Conservation (phyloP, 306 rosid genomes). For the Luffa acutangula region DNA sequence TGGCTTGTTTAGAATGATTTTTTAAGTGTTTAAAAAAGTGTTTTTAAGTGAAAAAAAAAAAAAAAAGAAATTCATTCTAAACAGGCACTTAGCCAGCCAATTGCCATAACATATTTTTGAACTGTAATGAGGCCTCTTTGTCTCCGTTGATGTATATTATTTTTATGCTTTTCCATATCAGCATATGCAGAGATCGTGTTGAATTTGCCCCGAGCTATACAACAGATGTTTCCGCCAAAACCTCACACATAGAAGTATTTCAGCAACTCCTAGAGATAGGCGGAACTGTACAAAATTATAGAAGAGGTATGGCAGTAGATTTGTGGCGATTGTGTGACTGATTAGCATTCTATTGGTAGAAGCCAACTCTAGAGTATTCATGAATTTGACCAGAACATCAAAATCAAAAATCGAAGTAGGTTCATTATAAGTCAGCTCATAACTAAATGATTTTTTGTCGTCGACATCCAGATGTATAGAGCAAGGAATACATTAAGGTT, state of each 20-base stretch:
- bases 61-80: too few relatives aligned
- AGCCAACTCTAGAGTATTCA: background rate
- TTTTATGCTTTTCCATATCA: conserved; percentile 25
- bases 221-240: conserved; percentile 37
- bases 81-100: background rate
- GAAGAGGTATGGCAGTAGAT: background rate
- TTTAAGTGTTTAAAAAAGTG: too few relatives aligned
- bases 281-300: background rate
- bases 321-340: background rate
- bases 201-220: conserved; percentile 64
- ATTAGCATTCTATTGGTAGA: background rate
- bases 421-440: background rate
- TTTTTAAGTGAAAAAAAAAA: too few relatives aligned
- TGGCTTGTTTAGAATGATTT: too few relatives aligned
- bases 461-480: background rate
- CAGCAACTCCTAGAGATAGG: conserved; percentile 2
- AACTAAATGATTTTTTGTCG: background rate
- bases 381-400: background rate
- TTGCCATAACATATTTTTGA: background rate
- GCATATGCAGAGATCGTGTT: conserved; percentile 90
- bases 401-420: background rate
- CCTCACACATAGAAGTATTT: conserved; percentile 18
- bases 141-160: background rate
- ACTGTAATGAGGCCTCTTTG: background rate
- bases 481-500: background rate